Evolutionary conservation across 176 grass and related monocot genomes (phyloP).

Genomic region (Carex cristatella): DNA sequence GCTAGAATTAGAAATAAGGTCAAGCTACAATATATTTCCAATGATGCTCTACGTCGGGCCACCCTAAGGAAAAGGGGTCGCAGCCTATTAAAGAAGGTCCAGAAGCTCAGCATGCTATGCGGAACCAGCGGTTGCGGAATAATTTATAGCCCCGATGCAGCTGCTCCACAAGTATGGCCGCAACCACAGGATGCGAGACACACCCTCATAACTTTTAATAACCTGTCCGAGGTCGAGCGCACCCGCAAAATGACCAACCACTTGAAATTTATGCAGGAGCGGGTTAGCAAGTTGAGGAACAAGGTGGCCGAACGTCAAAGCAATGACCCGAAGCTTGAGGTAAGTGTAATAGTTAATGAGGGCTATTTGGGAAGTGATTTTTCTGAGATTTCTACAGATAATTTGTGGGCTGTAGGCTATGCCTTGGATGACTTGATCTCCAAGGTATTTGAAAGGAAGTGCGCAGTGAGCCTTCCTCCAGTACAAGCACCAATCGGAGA

Average conservation of each 20-base stretch:
- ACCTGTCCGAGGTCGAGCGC: neutral
- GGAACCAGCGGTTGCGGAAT: neutral
- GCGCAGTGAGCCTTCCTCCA: neutral
- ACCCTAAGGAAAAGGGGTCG: neutral
- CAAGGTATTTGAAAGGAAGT: neutral
- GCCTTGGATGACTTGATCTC: neutral
- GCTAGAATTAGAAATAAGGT: slow-evolving; percentile 20
- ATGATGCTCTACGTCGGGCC: neutral
- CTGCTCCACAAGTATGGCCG: slow-evolving; percentile 12
- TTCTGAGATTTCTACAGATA: neutral
- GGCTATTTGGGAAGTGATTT: neutral
- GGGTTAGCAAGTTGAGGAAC: neutral
- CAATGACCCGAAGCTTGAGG: too few relatives aligned
- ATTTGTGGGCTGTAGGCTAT: too few relatives aligned
- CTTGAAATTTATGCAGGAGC: neutral
- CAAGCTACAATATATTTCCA: slow-evolving; percentile 24
- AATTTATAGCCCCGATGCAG: slow-evolving; percentile 15
- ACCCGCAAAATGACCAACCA: slow-evolving; percentile 6
- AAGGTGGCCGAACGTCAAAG: neutral
- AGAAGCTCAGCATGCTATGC: slow-evolving; percentile 21
- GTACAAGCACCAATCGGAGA: neutral
- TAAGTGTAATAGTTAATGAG: too few relatives aligned
- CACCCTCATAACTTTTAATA: neutral
- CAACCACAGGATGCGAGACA: neutral
- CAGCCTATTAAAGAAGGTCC: slow-evolving; percentile 23